Conservation (phyloP, 768 basidiomycete species). For the Rhizopogon rudus region DNA sequence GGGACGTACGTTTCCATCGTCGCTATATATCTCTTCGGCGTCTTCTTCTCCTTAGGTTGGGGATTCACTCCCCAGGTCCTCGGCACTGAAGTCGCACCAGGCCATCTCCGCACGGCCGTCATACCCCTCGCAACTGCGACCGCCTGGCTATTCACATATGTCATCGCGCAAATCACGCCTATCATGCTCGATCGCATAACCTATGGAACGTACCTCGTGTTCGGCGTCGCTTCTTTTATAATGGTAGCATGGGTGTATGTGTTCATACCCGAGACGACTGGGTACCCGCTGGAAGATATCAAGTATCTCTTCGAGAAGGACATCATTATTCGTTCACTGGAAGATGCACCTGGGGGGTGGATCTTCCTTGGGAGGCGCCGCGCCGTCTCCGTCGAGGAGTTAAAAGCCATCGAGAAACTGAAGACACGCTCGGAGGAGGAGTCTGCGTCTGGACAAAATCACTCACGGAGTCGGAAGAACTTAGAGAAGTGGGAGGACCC, state of each 20-base stretch:
- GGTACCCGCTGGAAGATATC: slow-evolving; percentile 35
- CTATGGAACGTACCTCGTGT: slow-evolving; percentile 28
- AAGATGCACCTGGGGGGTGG: slow-evolving; percentile 29
- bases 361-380: slow-evolving; percentile 19
- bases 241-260: slow-evolving; percentile 30
- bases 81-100: slow-evolving; percentile 30
- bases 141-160: slow-evolving; percentile 35
- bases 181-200: slow-evolving; percentile 24
- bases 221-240: slow-evolving; percentile 23
- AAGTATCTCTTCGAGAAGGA: slow-evolving; percentile 30
- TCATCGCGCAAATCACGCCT: slow-evolving; percentile 34
- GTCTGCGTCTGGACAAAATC: not conserved
- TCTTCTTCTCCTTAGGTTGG: slow-evolving; percentile 32
- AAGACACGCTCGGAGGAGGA: not conserved
- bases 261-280: slow-evolving; percentile 37
- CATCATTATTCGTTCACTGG: slow-evolving; percentile 21
- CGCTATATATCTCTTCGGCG: slow-evolving; percentile 32
- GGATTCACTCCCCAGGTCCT: slow-evolving; percentile 30
- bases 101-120: slow-evolving; percentile 29
- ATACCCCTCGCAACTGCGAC: slow-evolving; percentile 25
- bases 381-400: slow-evolving; percentile 20
- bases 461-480: not conserved
- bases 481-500: not conserved
- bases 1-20: slow-evolving; percentile 30
- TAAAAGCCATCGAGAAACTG: slow-evolving; percentile 9